Evolutionary conservation across 805 yeast genomes (phyloP).

Genomic region (Suhomyces canberraensis): DNA sequence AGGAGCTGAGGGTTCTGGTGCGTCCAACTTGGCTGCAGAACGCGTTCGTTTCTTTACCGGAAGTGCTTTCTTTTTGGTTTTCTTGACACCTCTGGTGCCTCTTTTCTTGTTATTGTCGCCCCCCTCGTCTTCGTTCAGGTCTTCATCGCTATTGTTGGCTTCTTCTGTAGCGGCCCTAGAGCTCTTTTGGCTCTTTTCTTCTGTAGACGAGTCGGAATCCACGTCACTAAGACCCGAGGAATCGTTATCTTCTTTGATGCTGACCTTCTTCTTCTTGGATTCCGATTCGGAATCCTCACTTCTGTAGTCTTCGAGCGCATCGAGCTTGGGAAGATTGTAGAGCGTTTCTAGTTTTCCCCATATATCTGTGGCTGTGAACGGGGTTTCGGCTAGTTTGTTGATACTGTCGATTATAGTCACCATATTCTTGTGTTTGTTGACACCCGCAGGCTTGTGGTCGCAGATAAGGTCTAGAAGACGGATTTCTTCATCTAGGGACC

Average conservation of each 20-base stretch:
- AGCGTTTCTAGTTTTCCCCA: constrained; percentile 53
- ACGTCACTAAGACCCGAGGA: constrained; percentile 21
- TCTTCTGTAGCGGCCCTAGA: constrained; percentile 1
- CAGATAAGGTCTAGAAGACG: constrained; percentile 59
- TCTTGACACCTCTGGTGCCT: constrained; percentile 5
- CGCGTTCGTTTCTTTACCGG: constrained; percentile 17
- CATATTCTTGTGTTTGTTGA: constrained; percentile 42
- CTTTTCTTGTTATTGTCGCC: constrained; percentile 8
- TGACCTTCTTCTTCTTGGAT: constrained; percentile 3
- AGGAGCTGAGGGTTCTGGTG: constrained; percentile 7
- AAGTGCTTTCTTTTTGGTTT: constrained; percentile 2
- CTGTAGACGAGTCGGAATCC: constrained; percentile 6
- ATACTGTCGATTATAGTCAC: constrained; percentile 39
- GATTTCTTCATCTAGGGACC: constrained; percentile 64
- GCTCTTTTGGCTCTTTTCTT: constrained; percentile 12
- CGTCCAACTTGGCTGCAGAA: constrained; percentile 15
- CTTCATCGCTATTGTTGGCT: constrained; percentile 7
- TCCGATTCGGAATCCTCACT: constrained; percentile 2
- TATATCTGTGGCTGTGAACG: constrained; percentile 47
- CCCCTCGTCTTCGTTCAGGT: constrained; percentile 11
- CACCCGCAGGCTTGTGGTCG: constrained; percentile 68
- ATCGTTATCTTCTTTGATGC: constrained; percentile 4
- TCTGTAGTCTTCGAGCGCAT: constrained; percentile 45
- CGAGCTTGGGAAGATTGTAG: constrained; percentile 59
- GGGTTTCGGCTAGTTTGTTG: constrained; percentile 21